phyloP scores from a whole-genome alignment of 2,329 filamentous ascomycete species.

The Pseudocercospora fuligena region DNA sequence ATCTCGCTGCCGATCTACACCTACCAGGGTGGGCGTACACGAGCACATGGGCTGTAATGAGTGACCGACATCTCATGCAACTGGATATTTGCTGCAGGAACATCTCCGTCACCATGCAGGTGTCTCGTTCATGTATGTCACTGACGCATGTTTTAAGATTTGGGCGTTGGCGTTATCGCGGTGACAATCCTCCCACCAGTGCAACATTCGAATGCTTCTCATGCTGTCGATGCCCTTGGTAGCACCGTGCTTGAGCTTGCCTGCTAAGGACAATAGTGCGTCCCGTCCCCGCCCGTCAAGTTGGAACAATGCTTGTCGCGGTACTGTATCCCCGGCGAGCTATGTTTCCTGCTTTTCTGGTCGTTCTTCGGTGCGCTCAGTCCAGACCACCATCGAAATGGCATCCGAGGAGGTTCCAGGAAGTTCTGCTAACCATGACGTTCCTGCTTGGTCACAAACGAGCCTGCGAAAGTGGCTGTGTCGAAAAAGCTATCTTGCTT shows the following conservation, averaged over 20 bases:
- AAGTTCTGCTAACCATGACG: neutral
- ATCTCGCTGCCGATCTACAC: slow-evolving; percentile 4
- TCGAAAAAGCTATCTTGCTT: neutral
- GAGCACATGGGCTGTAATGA: slow-evolving; percentile 3
- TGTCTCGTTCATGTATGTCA: slow-evolving; percentile 7
- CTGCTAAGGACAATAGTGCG: neutral
- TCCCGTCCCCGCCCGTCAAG: neutral
- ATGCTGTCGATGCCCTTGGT: neutral
- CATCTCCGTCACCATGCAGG: slow-evolving; percentile 6
- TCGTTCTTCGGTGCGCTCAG: neutral
- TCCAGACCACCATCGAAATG: neutral
- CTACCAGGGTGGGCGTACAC: neutral
- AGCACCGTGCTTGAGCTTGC: neutral
- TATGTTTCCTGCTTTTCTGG: slow-evolving; percentile 7
- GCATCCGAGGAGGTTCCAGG: neutral
- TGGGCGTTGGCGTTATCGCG: neutral
- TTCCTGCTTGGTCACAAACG: neutral
- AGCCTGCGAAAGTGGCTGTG: slow-evolving; percentile 1
- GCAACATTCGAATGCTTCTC: neutral
- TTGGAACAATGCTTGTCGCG: slow-evolving; percentile 7
- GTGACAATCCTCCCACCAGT: neutral
- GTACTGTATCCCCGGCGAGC: slow-evolving; percentile 6
- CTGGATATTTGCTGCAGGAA: slow-evolving; percentile 2
- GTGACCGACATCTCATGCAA: neutral
- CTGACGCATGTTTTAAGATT: neutral